phyloP scores from a whole-genome alignment of 1,284 basidiomycete genomes.

The Bjerkandera adusta region DNA sequence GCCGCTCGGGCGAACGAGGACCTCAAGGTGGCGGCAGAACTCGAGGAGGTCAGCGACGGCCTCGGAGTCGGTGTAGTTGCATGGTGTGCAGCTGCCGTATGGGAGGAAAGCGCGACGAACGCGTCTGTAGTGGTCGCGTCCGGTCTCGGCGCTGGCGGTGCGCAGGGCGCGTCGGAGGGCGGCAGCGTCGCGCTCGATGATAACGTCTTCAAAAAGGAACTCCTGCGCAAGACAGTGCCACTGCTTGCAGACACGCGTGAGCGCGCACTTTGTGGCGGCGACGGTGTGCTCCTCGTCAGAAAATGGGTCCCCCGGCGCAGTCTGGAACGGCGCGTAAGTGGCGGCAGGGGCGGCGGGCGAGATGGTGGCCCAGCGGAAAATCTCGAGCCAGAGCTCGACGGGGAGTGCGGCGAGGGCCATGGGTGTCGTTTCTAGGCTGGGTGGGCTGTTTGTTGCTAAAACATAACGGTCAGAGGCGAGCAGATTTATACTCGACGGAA shows the following conservation, averaged over 20 bases:
- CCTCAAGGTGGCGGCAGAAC: constrained; percentile 48
- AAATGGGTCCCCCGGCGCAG: constrained; percentile 6
- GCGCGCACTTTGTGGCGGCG: constrained; percentile 35
- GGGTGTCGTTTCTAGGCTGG: no score
- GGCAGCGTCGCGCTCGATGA: constrained; percentile 32
- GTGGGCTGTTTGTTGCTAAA: no score
- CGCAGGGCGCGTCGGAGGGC: constrained; percentile 31
- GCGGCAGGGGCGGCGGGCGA: constrained; percentile 21
- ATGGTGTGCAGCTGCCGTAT: constrained; percentile 41
- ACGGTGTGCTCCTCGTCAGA: constrained; percentile 13
- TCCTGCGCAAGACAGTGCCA: constrained; percentile 46
- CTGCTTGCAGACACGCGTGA: constrained; percentile 53
- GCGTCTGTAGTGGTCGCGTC: constrained; percentile 35
- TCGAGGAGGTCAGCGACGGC: constrained; percentile 40
- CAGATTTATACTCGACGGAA: no score
- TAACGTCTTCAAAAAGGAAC: constrained; percentile 54
- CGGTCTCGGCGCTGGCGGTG: constrained; percentile 21
- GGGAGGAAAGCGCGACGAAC: constrained; percentile 58
- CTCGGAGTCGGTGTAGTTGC: constrained; percentile 33
- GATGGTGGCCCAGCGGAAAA: constrained; percentile 29
- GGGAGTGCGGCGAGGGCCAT: constrained; percentile 20
- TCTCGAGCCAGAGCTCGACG: constrained; percentile 30
- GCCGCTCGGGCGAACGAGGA: constrained; percentile 49
- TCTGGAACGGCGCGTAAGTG: constrained; percentile 27
- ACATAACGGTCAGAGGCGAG: no score